Base-by-base conservation (phyloP, 805 yeast genomes). In the Cyberlindnera nakhonratchasimensis region DNA sequence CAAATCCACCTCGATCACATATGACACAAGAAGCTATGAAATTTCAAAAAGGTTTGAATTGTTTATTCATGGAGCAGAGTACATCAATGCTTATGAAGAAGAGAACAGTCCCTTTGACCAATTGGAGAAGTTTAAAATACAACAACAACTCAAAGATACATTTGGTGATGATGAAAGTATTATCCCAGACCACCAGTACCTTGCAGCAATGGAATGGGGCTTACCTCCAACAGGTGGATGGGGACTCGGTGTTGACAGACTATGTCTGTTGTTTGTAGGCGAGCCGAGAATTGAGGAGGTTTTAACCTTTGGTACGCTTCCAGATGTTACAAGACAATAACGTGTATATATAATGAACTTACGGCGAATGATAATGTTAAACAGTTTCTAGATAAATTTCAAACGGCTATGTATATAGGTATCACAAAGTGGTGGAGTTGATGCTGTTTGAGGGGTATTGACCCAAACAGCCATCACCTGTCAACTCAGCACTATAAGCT, bases 171-270 rank as follows among this genome's bases (percentile, higher is more conserved):
- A 57, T 2, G 96, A 88, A 46, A 63, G 80, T 5, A 67, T 83
- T 28, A 59, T 82, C 0, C 86, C 95, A 0, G 99, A 93, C 59
- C 65, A 75, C 54, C 70, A 71, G 36, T 93, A 79, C 58, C 77
- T 89, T 1, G 72, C 75, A 32, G 76, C 82, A 13, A 80, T 93
- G 90, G 91, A 87, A 58, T 86, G 82, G 74, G 98, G 96, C 1
- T 74, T 93, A 66, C 97, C 98, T 3, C 99, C 99, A 1, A 91
- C 97, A 3, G 98, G 96, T 2, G 99, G 99, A 0, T 86, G 96
- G 86, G 99, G 99, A 1, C 67, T 95, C 46, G 99, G 99, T 0
- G 72, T 93, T 17, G 99, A 93, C 58, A 64, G 99, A 40, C 62
- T 93, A 28, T 80, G 82, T 39, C 88, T 91, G 97, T 62, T 87